Conservation (phyloP, 1,284 basidiomycete genomes). For the Heterobasidion occidentale region DNA sequence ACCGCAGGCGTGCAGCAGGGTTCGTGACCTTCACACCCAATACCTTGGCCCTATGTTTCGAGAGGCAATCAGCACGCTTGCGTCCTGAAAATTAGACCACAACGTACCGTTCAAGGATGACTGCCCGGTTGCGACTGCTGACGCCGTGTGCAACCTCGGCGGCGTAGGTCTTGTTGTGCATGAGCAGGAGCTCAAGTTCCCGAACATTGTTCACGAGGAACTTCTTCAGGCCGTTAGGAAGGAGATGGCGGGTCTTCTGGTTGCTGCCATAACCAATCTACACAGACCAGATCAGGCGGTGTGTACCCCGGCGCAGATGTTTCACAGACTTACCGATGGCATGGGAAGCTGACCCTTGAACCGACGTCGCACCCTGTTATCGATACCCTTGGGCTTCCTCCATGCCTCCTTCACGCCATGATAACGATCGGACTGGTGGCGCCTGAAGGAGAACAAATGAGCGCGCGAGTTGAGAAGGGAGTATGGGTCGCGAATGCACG, state of each 20-base stretch:
- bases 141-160: constrained; percentile 98
- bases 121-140: constrained; percentile 91
- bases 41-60: constrained; percentile 67
- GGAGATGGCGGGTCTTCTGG: constrained; percentile 90
- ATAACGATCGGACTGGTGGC: constrained; percentile 97
- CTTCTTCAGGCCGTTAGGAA: constrained; percentile 93
- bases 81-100: constrained; percentile 2
- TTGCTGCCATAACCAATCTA: constrained; percentile 83
- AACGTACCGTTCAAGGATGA: constrained; percentile 81
- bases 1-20: constrained; percentile 89
- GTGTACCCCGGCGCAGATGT: not conserved
- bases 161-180: constrained; percentile 97
- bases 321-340: constrained; percentile 66
- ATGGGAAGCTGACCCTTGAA: constrained; percentile 95
- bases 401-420: constrained; percentile 93
- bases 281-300: not conserved
- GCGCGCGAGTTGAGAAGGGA: not conserved
- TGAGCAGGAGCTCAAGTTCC: constrained; percentile 89
- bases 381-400: constrained; percentile 98
- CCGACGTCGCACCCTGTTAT: constrained; percentile 90
- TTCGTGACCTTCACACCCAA: constrained; percentile 94
- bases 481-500: constrained; percentile 20
- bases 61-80: constrained; percentile 4
- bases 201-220: constrained; percentile 88
- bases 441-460: constrained; percentile 40